phyloP scores from a whole-genome alignment of 73 alveolate genomes.

The Symbiodinium pilosum region DNA sequence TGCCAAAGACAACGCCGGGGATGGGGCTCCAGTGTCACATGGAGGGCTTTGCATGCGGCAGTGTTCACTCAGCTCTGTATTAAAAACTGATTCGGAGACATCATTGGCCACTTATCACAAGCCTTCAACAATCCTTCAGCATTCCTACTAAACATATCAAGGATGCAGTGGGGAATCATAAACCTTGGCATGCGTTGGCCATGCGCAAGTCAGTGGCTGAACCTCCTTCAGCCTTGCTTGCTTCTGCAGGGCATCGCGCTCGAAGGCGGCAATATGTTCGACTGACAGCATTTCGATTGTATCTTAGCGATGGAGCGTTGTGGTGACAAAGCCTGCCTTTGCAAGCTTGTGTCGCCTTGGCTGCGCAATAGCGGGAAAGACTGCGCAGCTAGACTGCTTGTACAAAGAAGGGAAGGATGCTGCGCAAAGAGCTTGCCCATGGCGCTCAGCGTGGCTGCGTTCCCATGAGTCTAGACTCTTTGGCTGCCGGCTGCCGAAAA shows the following conservation, averaged over 20 bases:
- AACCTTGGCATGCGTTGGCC: too few relatives aligned
- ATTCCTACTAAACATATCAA: too few relatives aligned
- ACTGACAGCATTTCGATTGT: constrained; percentile 24
- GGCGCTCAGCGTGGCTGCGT: constrained; percentile 3
- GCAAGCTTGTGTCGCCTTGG: background rate
- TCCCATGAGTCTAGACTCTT: background rate
- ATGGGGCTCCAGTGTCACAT: too few relatives aligned
- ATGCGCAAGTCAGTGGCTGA: too few relatives aligned
- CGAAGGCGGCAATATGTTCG: constrained; percentile 95
- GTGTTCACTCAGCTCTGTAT: too few relatives aligned
- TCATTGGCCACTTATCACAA: too few relatives aligned
- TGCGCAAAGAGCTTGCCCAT: background rate
- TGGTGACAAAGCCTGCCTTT: too few relatives aligned
- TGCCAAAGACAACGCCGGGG: constrained; percentile 61
- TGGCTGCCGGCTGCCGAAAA: background rate
- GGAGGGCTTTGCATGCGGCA: background rate
- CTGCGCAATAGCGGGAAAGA: constrained; percentile 14
- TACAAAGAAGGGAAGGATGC: background rate
- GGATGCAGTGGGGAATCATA: too few relatives aligned
- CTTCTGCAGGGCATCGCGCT: constrained; percentile 45
- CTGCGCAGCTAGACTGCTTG: background rate
- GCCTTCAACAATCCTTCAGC: too few relatives aligned
- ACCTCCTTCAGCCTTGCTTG: background rate
- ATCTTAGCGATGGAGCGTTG: background rate
- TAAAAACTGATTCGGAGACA: too few relatives aligned